A percentile compares a stretch with the other conserved stretches of the same genome.
Conservation (phyloP, 2,329 filamentous ascomycete genomes). For the Diplocarpon rosae region DNA sequence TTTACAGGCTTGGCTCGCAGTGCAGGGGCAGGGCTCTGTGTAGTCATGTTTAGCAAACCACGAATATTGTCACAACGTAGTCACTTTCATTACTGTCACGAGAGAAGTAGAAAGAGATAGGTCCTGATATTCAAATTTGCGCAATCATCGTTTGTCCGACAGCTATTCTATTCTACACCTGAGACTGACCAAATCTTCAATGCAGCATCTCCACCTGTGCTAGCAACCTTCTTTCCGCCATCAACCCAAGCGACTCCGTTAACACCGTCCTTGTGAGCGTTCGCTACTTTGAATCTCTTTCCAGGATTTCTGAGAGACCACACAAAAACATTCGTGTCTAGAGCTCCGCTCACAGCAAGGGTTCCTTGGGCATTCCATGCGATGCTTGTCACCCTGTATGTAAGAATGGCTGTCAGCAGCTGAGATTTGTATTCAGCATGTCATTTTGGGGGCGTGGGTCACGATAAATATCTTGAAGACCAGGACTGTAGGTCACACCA, state of each 20-base stretch:
- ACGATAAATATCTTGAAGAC: no score
- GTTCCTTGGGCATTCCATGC: slow-evolving; percentile 71
- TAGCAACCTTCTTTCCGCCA: slow-evolving; percentile 56
- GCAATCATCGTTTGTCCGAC: background rate
- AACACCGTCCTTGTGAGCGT: slow-evolving; percentile 94
- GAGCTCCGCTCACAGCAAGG: slow-evolving; percentile 69
- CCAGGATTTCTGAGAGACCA: slow-evolving; percentile 83
- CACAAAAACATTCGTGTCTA: slow-evolving; percentile 87
- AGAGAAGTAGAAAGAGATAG: background rate
- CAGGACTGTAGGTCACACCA: no score
- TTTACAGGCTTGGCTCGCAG: background rate
- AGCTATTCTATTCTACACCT: slow-evolving; percentile 38
- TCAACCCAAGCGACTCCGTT: slow-evolving; percentile 75
- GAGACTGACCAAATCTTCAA: slow-evolving; percentile 78
- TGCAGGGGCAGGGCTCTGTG: no score
- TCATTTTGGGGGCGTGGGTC: no score
- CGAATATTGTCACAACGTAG: background rate
- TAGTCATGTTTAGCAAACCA: no score
- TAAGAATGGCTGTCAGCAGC: no score
- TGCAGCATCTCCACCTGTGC: slow-evolving; percentile 75
- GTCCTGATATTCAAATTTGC: background rate
- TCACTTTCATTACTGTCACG: background rate
- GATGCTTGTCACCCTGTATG: slow-evolving; percentile 47
- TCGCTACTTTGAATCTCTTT: slow-evolving; percentile 69
- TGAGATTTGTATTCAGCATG: no score